Evolutionary conservation across 441 rosid genomes (phyloP).

Genomic region (Arabidopsis lyrata): DNA sequence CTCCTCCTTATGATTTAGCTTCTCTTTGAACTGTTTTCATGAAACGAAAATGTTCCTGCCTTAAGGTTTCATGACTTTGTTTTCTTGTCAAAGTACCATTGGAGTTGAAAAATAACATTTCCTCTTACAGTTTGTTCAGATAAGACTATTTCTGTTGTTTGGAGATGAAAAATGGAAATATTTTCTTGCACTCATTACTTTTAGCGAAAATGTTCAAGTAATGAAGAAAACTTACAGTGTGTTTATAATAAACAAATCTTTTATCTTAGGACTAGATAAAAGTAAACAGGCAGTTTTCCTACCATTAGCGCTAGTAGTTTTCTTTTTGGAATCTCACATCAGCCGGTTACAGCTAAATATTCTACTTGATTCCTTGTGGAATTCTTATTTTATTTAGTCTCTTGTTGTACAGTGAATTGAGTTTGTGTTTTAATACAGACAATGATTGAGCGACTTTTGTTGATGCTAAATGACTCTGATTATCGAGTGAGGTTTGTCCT

Average conservation of each 20-base stretch:
- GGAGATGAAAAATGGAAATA: conserved; percentile 15
- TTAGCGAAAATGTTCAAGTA: conserved; percentile 13
- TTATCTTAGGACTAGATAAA: conserved; percentile 2
- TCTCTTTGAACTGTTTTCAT: conserved; percentile 21
- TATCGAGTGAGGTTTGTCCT: conserved; percentile 86
- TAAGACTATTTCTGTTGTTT: conserved; percentile 25
- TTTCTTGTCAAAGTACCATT: conserved; percentile 14
- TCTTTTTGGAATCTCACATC: conserved; percentile 14
- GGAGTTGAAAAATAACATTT: conserved; percentile 13
- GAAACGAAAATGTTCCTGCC: conserved; percentile 5
- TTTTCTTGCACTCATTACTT: conserved; percentile 17
- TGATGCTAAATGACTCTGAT: conserved; percentile 85
- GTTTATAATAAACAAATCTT: conserved; percentile 19
- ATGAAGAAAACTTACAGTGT: conserved; percentile 2
- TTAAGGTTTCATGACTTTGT: conserved; percentile 27
- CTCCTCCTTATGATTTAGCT: not conserved
- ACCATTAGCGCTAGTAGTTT: conserved; percentile 25
- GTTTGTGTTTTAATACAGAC: conserved; percentile 53
- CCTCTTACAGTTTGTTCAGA: conserved; percentile 26
- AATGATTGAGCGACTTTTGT: conserved; percentile 82
- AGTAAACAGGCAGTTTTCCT: conserved; percentile 7
- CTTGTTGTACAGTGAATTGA: conserved; percentile 27
- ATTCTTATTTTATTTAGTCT: conserved; percentile 17
- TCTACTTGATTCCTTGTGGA: conserved; percentile 26
- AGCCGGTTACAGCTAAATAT: conserved; percentile 24